A percentile compares a stretch with the other conserved stretches of the same genome.
phyloP scores from a whole-genome alignment of 2,329 filamentous ascomycete species.

The Ploettnerulaceae sp. region DNA sequence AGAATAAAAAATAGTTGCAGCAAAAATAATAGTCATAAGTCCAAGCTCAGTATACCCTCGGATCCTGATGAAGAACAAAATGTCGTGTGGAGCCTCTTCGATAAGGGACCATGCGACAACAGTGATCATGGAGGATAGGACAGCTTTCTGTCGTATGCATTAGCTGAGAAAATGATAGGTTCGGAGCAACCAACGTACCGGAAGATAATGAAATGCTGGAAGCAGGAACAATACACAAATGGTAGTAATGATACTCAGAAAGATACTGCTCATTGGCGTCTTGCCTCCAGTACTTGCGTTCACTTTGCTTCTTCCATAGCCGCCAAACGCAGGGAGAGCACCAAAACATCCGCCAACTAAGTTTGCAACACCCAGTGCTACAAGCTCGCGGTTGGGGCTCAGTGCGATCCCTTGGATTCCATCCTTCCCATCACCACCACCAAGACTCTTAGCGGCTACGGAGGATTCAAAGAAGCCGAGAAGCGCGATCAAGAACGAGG shows the following conservation, averaged over 20 bases:
- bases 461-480: constrained; percentile 99
- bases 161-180: constrained; percentile 16
- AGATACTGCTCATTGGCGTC: constrained; percentile 88
- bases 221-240: constrained; percentile 76
- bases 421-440: constrained; percentile 51
- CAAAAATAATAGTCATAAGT: constrained; percentile 86
- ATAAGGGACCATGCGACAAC: constrained; percentile 93
- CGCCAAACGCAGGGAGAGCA: constrained; percentile 89
- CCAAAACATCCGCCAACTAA: constrained; percentile 89
- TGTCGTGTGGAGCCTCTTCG: constrained; percentile 90
- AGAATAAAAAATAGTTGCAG: constrained; percentile 92
- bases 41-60: constrained; percentile 79
- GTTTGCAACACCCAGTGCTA: constrained; percentile 87
- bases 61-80: constrained; percentile 83
- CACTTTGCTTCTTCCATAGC: constrained; percentile 93
- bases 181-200: constrained; percentile 54
- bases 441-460: constrained; percentile 88
- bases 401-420: constrained; percentile 75
- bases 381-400: constrained; percentile 87
- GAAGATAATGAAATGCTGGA: constrained; percentile 91
- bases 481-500: constrained; percentile 86
- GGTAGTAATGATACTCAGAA: constrained; percentile 77
- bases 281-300: constrained; percentile 88
- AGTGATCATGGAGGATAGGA: constrained; percentile 88
- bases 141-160: constrained; percentile 66